Conservation (phyloP, 441 rosid genomes). For the Mallotus repandus region DNA sequence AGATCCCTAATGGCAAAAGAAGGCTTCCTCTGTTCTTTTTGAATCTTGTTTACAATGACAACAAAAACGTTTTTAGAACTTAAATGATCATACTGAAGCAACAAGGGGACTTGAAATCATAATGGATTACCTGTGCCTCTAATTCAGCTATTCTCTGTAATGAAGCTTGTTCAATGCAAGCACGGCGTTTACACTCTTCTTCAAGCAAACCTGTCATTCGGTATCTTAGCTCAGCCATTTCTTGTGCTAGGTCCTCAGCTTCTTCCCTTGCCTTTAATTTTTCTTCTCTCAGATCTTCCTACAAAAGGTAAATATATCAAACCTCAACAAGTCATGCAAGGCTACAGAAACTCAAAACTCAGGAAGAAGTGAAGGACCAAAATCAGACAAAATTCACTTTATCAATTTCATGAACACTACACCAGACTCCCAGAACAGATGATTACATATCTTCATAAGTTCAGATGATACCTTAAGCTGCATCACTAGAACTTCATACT, state of each 20-base stretch:
- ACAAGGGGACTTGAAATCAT: conserved; percentile 9
- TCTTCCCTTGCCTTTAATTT: conserved; percentile 82
- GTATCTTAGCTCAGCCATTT: conserved; percentile 93
- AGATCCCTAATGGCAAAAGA: conserved; percentile 30
- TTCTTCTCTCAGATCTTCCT: conserved; percentile 75
- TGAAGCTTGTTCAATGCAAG: conserved; percentile 71
- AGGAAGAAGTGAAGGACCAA: not conserved
- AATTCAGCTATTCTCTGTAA: conserved; percentile 80
- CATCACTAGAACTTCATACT: conserved; percentile 56
- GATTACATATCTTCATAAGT: conserved; percentile 6
- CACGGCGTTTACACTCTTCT: conserved; percentile 84
- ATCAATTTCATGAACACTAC: not conserved
- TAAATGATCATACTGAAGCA: conserved; percentile 11
- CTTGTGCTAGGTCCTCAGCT: conserved; percentile 87
- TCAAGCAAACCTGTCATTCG: conserved; percentile 76
- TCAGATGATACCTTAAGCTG: conserved; percentile 57
- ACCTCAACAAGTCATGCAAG: conserved; percentile 8
- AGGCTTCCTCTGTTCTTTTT: conserved; percentile 38
- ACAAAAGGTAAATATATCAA: conserved; percentile 26
- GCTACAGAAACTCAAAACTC: conserved; percentile 18
- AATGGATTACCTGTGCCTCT: conserved; percentile 65
- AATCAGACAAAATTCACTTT: conserved; percentile 1
- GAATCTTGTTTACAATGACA: conserved; percentile 41
- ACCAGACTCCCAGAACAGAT: not conserved
- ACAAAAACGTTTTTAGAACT: conserved; percentile 17